A percentile compares a stretch with the other conserved stretches of the same genome.
phyloP scores from a whole-genome alignment of 352 stramenopile genomes.

The Phytophthora capsici region DNA sequence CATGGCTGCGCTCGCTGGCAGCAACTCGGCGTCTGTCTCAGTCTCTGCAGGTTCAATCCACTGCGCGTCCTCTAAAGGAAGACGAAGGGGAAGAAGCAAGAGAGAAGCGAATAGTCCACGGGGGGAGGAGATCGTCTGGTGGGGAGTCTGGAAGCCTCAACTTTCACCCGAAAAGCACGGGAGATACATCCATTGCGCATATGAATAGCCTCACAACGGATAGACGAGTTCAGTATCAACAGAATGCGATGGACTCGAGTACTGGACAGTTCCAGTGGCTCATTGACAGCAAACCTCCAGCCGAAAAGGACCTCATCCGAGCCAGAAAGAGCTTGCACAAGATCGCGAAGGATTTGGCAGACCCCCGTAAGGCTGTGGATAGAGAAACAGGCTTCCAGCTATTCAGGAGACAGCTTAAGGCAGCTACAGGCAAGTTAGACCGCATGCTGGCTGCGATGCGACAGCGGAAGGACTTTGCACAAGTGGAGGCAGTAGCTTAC shows the following conservation, averaged over 20 bases:
- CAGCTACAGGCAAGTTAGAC: constrained; percentile 57
- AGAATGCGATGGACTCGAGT: background rate
- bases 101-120: background rate
- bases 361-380: constrained; percentile 17
- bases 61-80: background rate
- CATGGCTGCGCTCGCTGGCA: constrained; percentile 29
- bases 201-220: constrained; percentile 3
- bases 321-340: constrained; percentile 31
- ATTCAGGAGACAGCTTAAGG: constrained; percentile 52
- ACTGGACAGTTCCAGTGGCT: constrained; percentile 21
- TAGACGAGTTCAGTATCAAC: background rate
- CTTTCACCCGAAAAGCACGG: constrained; percentile 14
- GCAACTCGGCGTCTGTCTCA: constrained; percentile 26
- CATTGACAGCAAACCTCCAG: constrained; percentile 5
- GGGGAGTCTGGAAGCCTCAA: constrained; percentile 9
- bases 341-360: constrained; percentile 27
- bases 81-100: background rate
- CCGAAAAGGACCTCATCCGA: constrained; percentile 10
- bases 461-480: constrained; percentile 40
- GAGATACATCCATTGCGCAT: background rate
- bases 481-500: constrained; percentile 60
- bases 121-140: background rate
- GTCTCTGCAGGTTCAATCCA: constrained; percentile 27
- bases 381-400: constrained; percentile 44
- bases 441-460: constrained; percentile 45